phyloP scores from a whole-genome alignment of 768 basidiomycete genomes.

The Leccinellum luteum region DNA sequence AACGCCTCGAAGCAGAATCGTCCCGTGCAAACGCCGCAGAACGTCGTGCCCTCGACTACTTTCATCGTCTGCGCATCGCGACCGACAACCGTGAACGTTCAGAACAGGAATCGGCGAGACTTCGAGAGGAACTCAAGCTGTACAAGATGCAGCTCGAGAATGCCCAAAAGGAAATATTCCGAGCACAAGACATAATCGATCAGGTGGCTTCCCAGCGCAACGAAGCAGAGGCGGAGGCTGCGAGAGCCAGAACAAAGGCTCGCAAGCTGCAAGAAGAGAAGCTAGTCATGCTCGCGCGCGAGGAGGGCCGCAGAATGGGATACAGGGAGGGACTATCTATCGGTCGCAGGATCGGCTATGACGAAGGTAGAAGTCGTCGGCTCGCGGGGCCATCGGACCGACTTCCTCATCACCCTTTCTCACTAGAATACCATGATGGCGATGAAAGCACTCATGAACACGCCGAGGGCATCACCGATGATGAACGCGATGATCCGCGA shows the following conservation, averaged over 20 bases:
- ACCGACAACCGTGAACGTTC: constrained; percentile 39
- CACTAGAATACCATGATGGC: constrained; percentile 12
- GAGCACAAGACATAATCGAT: constrained; percentile 42
- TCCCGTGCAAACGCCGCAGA: constrained; percentile 44
- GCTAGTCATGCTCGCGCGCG: constrained; percentile 38
- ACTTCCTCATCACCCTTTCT: constrained; percentile 10
- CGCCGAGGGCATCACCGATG: constrained; percentile 15
- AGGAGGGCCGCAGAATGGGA: constrained; percentile 42
- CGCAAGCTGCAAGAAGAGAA: constrained; percentile 43
- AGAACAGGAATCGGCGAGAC: constrained; percentile 37
- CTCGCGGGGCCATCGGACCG: constrained; percentile 8
- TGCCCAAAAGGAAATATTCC: constrained; percentile 43
- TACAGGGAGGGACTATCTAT: constrained; percentile 41
- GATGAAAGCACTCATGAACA: constrained; percentile 14
- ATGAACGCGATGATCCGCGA: constrained; percentile 22
- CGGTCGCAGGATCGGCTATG: constrained; percentile 29
- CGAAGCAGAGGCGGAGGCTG: constrained; percentile 45
- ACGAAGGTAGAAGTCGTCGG: constrained; percentile 26
- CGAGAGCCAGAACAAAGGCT: constrained; percentile 43
- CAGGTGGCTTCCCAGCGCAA: constrained; percentile 41
- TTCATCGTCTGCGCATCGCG: constrained; percentile 38
- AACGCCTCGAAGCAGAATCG: constrained; percentile 41
- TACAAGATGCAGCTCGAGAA: constrained; percentile 46
- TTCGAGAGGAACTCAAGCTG: constrained; percentile 42
- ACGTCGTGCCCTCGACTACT: constrained; percentile 45